These are phyloP conservation scores for Aspergillus sp. DNA, from an alignment of 2,329 filamentous ascomycete species.

Conservation along the genomic window DNA sequence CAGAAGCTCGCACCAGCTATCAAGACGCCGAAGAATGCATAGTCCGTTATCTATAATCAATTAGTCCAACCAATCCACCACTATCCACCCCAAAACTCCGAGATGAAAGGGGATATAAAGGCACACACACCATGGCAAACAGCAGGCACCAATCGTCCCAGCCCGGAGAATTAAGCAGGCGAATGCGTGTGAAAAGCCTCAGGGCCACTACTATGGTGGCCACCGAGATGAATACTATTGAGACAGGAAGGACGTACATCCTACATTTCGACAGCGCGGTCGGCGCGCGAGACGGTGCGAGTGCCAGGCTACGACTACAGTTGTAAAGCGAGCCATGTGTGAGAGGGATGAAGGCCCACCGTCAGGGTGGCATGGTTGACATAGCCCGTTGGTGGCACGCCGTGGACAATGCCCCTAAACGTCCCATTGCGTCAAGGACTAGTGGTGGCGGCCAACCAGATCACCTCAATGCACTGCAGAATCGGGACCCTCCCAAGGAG, in stretches of 20 bases:
- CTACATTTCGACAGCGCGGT: conserved; percentile 5
- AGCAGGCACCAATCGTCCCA: conserved; percentile 28
- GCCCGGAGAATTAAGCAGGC: conserved; percentile 24
- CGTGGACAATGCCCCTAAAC: no score
- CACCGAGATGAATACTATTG: conserved; percentile 21
- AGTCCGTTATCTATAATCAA: conserved; percentile 11
- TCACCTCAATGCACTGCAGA: not conserved
- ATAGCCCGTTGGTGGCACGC: not conserved
- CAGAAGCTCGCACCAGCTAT: conserved; percentile 10
- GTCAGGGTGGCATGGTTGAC: not conserved
- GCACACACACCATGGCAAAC: conserved; percentile 18
- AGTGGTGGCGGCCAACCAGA: not conserved
- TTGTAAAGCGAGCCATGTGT: not conserved
- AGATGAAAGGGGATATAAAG: not conserved
- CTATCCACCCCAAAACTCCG: not conserved
- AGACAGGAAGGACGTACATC: conserved; percentile 25
- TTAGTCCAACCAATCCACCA: not conserved
- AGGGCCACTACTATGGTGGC: conserved; percentile 21
- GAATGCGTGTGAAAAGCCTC: conserved; percentile 25
- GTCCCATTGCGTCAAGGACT: conserved; percentile 19
- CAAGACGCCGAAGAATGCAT: conserved; percentile 15
- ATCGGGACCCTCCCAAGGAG: not conserved
- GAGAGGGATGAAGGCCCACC: not conserved
- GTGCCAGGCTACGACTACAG: not conserved
- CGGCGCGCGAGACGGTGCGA: not conserved